Evolutionary conservation across 352 stramenopile genomes (phyloP).

Genomic region (Globisporangium acanthophoron): DNA sequence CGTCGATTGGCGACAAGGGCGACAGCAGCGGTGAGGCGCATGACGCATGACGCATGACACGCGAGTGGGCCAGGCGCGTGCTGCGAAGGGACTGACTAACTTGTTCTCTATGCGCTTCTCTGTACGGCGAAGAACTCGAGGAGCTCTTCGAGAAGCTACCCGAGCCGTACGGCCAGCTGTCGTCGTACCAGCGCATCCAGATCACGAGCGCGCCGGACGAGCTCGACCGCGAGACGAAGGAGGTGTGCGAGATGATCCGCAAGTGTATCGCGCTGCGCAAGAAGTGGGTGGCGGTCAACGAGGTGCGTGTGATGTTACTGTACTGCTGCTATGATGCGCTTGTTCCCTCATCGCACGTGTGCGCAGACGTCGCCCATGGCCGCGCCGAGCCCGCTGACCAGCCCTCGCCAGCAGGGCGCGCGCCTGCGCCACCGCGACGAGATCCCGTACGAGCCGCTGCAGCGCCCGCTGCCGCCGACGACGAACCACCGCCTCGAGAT

Average conservation of each 20-base stretch:
- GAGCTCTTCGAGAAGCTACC: conserved; percentile 78
- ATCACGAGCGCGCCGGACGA: conserved; percentile 65
- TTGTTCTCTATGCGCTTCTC: neutral
- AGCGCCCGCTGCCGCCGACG: conserved; percentile 28
- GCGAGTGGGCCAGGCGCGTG: neutral
- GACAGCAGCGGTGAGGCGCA: conserved; percentile 9
- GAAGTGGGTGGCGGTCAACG: conserved; percentile 67
- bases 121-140: conserved; percentile 16
- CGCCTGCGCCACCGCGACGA: conserved; percentile 67
- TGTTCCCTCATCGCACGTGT: neutral
- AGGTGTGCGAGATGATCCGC: conserved; percentile 74
- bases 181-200: conserved; percentile 71
- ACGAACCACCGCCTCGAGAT: conserved; percentile 49
- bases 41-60: neutral
- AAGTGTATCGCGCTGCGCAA: conserved; percentile 65
- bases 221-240: conserved; percentile 66
- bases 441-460: conserved; percentile 65
- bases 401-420: conserved; percentile 27
- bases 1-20: conserved; percentile 24
- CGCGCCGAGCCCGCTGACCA: conserved; percentile 31
- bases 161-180: conserved; percentile 68
- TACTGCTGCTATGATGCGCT: too few relatives aligned
- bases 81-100: neutral
- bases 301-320: conserved; percentile 6
- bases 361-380: conserved; percentile 7